A percentile compares a stretch with the other conserved stretches of the same genome.
Evolutionary conservation across 2,329 filamentous ascomycete genomes (phyloP).

Genomic region (Sphaerulina vaccinii): DNA sequence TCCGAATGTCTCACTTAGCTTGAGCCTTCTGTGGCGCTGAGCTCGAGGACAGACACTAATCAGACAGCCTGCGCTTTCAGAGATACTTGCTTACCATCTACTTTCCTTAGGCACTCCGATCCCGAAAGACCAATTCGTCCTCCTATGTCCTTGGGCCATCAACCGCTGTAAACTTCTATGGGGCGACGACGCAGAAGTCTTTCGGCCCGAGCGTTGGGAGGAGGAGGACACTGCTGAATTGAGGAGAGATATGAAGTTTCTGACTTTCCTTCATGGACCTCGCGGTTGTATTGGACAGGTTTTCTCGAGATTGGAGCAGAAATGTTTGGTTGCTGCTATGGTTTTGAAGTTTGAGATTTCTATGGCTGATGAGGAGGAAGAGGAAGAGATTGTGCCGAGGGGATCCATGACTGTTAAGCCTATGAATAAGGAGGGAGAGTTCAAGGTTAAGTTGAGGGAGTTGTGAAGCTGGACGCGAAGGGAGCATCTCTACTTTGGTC

Average conservation of each 20-base stretch:
- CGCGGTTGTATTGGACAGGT: slow-evolving; percentile 35
- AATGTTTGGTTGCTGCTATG: slow-evolving; percentile 29
- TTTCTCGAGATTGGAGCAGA: slow-evolving; percentile 33
- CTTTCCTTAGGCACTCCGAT: no score
- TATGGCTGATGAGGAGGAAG: slow-evolving; percentile 22
- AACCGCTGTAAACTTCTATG: slow-evolving; percentile 44
- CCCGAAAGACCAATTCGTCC: slow-evolving; percentile 19
- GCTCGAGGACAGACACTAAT: no score
- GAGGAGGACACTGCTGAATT: slow-evolving; percentile 57
- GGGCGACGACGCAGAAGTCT: slow-evolving; percentile 41
- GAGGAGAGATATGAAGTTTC: slow-evolving; percentile 45
- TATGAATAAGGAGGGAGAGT: slow-evolving; percentile 13
- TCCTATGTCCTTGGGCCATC: slow-evolving; percentile 42
- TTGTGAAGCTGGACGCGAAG: no score
- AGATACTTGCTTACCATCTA: no score
- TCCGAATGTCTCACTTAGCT: no score
- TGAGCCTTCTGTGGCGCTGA: no score
- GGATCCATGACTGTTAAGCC: slow-evolving; percentile 27
- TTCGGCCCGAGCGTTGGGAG: slow-evolving; percentile 45
- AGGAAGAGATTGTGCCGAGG: slow-evolving; percentile 22
- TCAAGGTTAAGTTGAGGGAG: no score
- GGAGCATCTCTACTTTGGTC: no score
- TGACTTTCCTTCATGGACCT: slow-evolving; percentile 46
- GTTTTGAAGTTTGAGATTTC: slow-evolving; percentile 26
- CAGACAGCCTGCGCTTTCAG: no score